A percentile compares a stretch with the other conserved stretches of the same genome.
Evolutionary conservation across 768 basidiomycete genomes (phyloP).

Genomic region (Cystobasidium ongulense): DNA sequence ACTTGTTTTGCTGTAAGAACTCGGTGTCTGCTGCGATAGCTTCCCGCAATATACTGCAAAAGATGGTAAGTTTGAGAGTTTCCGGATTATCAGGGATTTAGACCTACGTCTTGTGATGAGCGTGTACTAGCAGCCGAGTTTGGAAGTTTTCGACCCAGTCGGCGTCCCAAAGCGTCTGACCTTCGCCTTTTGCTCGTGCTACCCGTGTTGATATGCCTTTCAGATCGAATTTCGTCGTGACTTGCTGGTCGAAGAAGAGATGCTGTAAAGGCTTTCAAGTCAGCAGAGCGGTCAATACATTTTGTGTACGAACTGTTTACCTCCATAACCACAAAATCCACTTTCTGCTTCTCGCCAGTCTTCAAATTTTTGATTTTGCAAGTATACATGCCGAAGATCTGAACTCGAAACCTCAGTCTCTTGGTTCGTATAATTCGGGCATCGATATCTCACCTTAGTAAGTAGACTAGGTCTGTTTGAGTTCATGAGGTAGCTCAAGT

Average conservation of each 20-base stretch:
- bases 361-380: constrained; percentile 66
- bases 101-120: neutral
- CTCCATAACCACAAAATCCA: constrained; percentile 97
- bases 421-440: neutral
- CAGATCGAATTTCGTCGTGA: neutral
- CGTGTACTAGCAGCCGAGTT: neutral
- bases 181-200: neutral
- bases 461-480: constrained; percentile 75
- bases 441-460: constrained; percentile 54
- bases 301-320: neutral
- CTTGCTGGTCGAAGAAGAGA: neutral
- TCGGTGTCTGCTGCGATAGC: neutral
- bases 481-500: constrained; percentile 32
- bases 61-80: neutral
- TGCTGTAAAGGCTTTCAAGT: neutral
- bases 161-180: neutral
- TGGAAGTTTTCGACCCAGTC: neutral
- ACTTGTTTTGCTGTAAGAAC: neutral
- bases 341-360: constrained; percentile 62
- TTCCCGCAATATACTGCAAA: neutral
- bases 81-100: neutral
- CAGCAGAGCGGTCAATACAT: neutral
- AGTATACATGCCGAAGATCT: constrained; percentile 88
- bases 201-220: neutral
- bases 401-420: neutral